Base-by-base conservation (phyloP, 306 rosid genomes). In the Cicer bijugum region DNA sequence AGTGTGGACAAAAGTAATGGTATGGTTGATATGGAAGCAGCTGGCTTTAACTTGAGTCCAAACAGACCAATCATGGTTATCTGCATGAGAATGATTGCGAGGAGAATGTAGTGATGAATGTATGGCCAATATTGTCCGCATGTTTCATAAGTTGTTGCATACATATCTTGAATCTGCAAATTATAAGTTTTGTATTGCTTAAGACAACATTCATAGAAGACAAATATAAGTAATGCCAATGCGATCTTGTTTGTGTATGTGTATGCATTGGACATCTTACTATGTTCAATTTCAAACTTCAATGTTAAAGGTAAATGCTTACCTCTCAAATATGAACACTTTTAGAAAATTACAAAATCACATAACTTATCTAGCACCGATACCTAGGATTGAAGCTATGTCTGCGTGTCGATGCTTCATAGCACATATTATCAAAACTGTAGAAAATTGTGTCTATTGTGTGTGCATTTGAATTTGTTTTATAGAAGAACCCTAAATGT, bases 21-120 rank as follows among this genome's bases (percentile, higher is more conserved):
- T 79, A 94, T 73, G 37, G 95, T 87, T 77, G 88, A 86, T 82
- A 91, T 82, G 72, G 96, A 76, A 19, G 97, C 98, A 40, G 96
- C 92, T 58, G 95, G 95, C 57, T 91, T 94, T 23, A 82, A 79
- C 82, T 94, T 94, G 60, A 91, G 81, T 71, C 96, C 96, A 53
- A 89, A 89, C 33, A 91, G 72, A 75, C 98, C 97, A 72, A 94
- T 91, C 97, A 94, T 91, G n/a, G 95, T 89, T 69, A 89, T 82
- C 84, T 94, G 97, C 98, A 94, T 88, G 11, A 94, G 91, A 82
- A 87, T 58, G 55, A 91, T 82, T 46, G 92, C 88, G 16, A 89
- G 69, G 50, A 94, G 84, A 67, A 91, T 89, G 71, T 91, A 85
- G 83, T 82, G 88, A 84, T 94, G 96, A 78, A 91, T 86, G 79